Evolutionary conservation across 495 filamentous ascomycete species (phyloP).

Genomic region (Penicillium fimorum): DNA sequence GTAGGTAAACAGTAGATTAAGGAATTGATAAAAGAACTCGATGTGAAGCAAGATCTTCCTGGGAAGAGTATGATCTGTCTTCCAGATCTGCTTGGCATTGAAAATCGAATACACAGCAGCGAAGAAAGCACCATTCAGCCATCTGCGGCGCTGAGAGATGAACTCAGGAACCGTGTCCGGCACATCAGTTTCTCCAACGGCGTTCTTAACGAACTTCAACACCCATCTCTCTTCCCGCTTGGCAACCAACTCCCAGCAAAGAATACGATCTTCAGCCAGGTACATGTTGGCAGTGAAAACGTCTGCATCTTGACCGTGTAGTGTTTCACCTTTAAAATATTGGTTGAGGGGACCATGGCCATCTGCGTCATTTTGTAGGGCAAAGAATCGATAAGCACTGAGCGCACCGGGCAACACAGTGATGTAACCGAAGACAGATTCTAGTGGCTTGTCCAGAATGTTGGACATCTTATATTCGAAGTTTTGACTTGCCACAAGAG

Average conservation of each 20-base stretch:
- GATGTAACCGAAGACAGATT: constrained; percentile 97
- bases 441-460: constrained; percentile 95
- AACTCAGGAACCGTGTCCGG: constrained; percentile 78
- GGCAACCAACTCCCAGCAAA: constrained; percentile 98
- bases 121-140: constrained; percentile 99
- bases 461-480: constrained; percentile 99
- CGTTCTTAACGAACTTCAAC: constrained; percentile 93
- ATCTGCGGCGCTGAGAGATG: constrained; percentile 90
- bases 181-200: constrained; percentile 95
- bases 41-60: constrained; percentile 92
- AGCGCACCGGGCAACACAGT: constrained; percentile 94
- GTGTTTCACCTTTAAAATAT: constrained; percentile 98
- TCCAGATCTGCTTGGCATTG: constrained; percentile 91
- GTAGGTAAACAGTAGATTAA: constrained; percentile 90
- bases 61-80: constrained; percentile 83
- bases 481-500: constrained; percentile 94
- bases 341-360: constrained; percentile 95
- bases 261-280: constrained; percentile 94
- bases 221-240: constrained; percentile 96
- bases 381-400: constrained; percentile 94
- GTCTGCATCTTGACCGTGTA: constrained; percentile 95
- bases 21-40: constrained; percentile 93
- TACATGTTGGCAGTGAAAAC: constrained; percentile 99
- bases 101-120: constrained; percentile 96
- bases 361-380: constrained; percentile 93